A percentile compares a stretch with the other conserved stretches of the same genome.
These are phyloP conservation scores for Solanum rostratum DNA, from an alignment of 257 asterid genomes.

Conservation along the genomic window DNA sequence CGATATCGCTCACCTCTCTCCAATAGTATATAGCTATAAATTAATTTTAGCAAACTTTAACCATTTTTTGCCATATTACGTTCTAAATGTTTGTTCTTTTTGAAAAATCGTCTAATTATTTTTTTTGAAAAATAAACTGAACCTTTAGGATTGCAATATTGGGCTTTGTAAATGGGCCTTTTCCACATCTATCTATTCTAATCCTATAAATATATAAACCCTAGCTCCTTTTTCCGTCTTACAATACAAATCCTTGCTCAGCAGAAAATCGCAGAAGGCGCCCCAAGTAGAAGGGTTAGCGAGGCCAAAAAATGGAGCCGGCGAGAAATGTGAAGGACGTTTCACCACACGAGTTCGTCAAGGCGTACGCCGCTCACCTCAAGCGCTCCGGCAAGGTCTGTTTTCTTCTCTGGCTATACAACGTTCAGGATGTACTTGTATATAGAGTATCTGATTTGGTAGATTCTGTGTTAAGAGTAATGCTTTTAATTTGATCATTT, in stretches of 20 bases:
- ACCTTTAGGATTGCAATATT: background rate
- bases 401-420: background rate
- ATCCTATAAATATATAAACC: background rate
- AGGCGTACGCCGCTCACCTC: conserved; percentile 72
- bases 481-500: background rate
- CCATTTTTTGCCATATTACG: too few relatives aligned
- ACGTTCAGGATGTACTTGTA: background rate
- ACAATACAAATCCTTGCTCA: background rate
- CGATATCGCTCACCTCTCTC: too few relatives aligned
- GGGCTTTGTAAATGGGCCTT: background rate
- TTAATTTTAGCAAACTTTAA: too few relatives aligned
- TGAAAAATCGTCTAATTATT: too few relatives aligned
- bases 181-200: background rate
- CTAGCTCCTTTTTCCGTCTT: background rate
- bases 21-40: too few relatives aligned
- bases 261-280: background rate
- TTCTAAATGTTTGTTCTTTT: too few relatives aligned
- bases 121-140: too few relatives aligned
- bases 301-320: conserved; percentile 46
- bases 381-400: conserved; percentile 96
- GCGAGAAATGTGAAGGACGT: conserved; percentile 78
- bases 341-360: conserved; percentile 80
- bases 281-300: background rate
- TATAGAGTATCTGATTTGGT: background rate
- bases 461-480: background rate